Evolutionary conservation across 2,329 filamentous ascomycete species (phyloP).

Genomic region (Calonectria ilicicola): DNA sequence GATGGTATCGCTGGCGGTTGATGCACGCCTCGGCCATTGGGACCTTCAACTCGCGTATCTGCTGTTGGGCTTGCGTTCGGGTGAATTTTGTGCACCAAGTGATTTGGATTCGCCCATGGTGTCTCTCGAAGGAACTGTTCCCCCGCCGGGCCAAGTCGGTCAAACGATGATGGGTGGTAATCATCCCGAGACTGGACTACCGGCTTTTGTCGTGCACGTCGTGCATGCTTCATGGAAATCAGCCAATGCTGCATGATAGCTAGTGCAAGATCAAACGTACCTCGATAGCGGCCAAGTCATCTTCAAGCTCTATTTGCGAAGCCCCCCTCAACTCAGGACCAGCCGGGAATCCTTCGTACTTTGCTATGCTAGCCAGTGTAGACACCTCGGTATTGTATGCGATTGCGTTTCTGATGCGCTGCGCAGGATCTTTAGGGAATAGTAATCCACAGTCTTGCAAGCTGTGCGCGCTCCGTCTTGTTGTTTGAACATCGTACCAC

Average conservation of each 20-base stretch:
- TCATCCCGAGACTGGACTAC: constrained; percentile 58
- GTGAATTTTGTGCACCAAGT: constrained; percentile 72
- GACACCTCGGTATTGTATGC: constrained; percentile 97
- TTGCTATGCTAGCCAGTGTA: constrained; percentile 88
- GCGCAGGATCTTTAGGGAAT: constrained; percentile 80
- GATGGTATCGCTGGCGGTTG: constrained; percentile 29
- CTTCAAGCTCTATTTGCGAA: constrained; percentile 79
- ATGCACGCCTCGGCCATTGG: constrained; percentile 36
- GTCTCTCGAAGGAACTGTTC: constrained; percentile 92
- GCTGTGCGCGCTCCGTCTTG: constrained; percentile 83
- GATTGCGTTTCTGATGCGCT: constrained; percentile 85
- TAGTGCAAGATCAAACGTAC: constrained; percentile 58
- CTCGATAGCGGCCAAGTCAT: constrained; percentile 90
- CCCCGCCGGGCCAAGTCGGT: constrained; percentile 73
- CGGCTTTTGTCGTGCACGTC: constrained; percentile 51
- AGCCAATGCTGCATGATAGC: constrained; percentile 35
- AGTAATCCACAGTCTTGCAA: constrained; percentile 85
- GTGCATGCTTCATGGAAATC: constrained; percentile 46
- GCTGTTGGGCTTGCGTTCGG: constrained; percentile 44
- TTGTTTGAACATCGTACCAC: constrained; percentile 93
- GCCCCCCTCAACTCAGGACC: constrained; percentile 86
- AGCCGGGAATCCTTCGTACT: constrained; percentile 95
- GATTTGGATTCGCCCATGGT: constrained; percentile 92
- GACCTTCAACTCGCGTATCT: constrained; percentile 24
- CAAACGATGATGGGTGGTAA: constrained; percentile 61